A percentile compares a stretch with the other conserved stretches of the same genome.
phyloP scores from a whole-genome alignment of 768 basidiomycete genomes.

The Podaxis sp. region DNA sequence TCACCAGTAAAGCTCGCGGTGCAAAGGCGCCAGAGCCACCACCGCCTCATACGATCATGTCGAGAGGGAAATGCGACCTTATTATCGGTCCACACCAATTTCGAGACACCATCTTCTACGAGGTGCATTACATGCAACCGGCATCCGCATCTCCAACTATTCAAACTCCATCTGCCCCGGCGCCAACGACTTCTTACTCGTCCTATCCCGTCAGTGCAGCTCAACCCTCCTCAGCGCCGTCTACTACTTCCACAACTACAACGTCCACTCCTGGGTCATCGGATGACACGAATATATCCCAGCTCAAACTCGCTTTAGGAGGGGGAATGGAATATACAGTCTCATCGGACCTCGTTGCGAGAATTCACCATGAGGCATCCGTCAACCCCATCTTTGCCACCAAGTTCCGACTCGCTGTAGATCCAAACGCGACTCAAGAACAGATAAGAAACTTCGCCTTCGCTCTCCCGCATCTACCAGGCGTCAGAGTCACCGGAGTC shows the following conservation, averaged over 20 bases:
- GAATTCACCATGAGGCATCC: slow-evolving; percentile 13
- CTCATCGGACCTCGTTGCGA: slow-evolving; percentile 11
- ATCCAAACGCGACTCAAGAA: slow-evolving; percentile 13
- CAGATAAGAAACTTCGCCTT: slow-evolving; percentile 16
- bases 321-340: slow-evolving; percentile 16
- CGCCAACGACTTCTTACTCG: slow-evolving; percentile 5
- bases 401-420: slow-evolving; percentile 13
- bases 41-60: slow-evolving; percentile 67
- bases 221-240: neutral
- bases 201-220: slow-evolving; percentile 7
- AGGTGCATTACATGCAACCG: slow-evolving; percentile 62
- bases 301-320: slow-evolving; percentile 11
- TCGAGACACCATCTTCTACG: slow-evolving; percentile 64
- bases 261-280: slow-evolving; percentile 8
- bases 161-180: slow-evolving; percentile 10
- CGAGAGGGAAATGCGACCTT: slow-evolving; percentile 67
- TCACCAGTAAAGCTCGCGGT: slow-evolving; percentile 63
- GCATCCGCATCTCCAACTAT: slow-evolving; percentile 18
- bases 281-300: neutral
- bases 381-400: slow-evolving; percentile 14
- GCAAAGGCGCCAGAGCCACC: slow-evolving; percentile 53
- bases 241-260: slow-evolving; percentile 3
- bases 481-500: slow-evolving; percentile 8
- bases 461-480: slow-evolving; percentile 11
- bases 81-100: slow-evolving; percentile 78